Evolutionary conservation across 108 stramenopile genomes (phyloP), one percentile per base, ranked within the genome.

Genomic region (Chaetoceros muelleri): DNA sequence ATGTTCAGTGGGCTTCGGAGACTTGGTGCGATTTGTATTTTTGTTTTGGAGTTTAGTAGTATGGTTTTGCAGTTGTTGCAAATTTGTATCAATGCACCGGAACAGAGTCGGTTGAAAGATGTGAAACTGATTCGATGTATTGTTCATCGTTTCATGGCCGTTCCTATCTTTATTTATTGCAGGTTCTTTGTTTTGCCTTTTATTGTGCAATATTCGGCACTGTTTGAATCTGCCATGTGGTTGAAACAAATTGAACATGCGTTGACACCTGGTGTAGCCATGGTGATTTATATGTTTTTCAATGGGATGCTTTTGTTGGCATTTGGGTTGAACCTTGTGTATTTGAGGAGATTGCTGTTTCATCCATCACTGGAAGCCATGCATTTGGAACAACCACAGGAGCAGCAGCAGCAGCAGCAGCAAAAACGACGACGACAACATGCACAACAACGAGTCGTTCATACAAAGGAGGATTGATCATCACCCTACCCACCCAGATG

Each of bases 221-320:
- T 62, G 62, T 75, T 70, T 57, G 87, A 90, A 61, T 78, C 76
- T 1, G 56, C 74, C 48, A 66, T 74, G 18, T 90, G 87, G 87
- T 71, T 90, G 30, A 75, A 77, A 26, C 84, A 90, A 60, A 66
- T 90, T 44, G 87, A 90, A 55, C 72, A 75, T 24, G 84, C 81
- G 44, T 62, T 85, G 34, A 55, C 78, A 20, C 81, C 80, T 2
- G 82, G 84, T 1, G 71, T 59, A 30, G 76, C 66, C 2, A 28
- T 57, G 26, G 67, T 53, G 22, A 61, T 82, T 21, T 72, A 78
- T 59, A 55, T 55, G 0, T 26, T 67, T n/a, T 82, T 85, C 61
- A 75, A 79, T 19, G 65, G 73, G 1, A 60, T 69, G 18, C 60
- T 82, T 46, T 69, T 49, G 24, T 48, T 82, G 21, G 71, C 78